Evolutionary conservation across 1,139 yeast species (phyloP).

Genomic region (Kurtzmaniella quercitrusa): DNA sequence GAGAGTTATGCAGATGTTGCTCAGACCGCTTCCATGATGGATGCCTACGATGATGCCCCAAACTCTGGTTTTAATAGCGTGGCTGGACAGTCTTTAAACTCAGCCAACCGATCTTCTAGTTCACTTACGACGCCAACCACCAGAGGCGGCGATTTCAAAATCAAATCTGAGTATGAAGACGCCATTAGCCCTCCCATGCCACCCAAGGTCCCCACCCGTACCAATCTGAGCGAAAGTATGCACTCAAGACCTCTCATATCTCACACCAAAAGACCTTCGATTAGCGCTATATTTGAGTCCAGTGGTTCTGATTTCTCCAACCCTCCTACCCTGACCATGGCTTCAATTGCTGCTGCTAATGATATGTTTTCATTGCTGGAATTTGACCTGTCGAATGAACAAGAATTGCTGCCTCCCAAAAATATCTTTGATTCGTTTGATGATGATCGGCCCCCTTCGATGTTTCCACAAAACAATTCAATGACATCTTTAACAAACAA

Average conservation of each 20-base stretch:
- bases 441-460: constrained; percentile 1
- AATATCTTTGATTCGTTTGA: not conserved
- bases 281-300: not conserved
- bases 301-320: not conserved
- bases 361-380: constrained; percentile 6
- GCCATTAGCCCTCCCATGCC: not conserved
- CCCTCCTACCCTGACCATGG: constrained; percentile 2
- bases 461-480: constrained; percentile 10
- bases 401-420: constrained; percentile 6
- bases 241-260: not conserved
- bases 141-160: not conserved
- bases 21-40: not conserved
- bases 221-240: not conserved
- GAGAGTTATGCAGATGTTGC: constrained; percentile 6
- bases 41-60: not conserved
- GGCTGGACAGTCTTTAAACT: not conserved
- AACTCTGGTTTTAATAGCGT: not conserved
- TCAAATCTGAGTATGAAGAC: not conserved
- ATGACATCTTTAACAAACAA: constrained; percentile 25
- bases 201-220: not conserved
- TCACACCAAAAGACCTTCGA: not conserved
- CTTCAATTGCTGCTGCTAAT: constrained; percentile 5
- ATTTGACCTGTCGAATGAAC: constrained; percentile 5
- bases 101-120: not conserved
- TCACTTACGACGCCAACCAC: not conserved